phyloP scores from a whole-genome alignment of 78 protist genomes.

The Dictyostelium capitatum region DNA sequence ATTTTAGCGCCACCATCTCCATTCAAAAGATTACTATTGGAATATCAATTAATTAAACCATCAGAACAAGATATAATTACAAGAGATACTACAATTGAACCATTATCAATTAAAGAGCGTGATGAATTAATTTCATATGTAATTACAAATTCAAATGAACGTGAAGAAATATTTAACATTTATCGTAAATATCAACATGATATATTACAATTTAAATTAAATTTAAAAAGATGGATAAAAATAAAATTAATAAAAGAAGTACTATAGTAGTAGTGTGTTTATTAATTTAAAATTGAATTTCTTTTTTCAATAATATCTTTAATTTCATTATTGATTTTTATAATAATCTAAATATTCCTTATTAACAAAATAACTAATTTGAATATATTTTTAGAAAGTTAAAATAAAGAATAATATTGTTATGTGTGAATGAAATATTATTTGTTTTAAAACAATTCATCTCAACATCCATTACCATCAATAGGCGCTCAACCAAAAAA shows the following conservation, averaged over 20 bases:
- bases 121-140: constrained; percentile 21
- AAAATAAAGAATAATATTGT: no score
- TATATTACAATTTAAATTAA: constrained; percentile 7
- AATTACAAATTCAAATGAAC: not conserved
- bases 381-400: no score
- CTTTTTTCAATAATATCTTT: not conserved
- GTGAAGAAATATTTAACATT: constrained; percentile 31
- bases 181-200: constrained; percentile 30
- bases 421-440: no score
- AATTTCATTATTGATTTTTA: not conserved
- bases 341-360: no score
- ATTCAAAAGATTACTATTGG: not conserved
- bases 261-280: no score
- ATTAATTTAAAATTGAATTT: not conserved
- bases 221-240: constrained; percentile 6
- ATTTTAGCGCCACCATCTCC: not conserved
- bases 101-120: constrained; percentile 21
- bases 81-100: not conserved
- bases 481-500: no score
- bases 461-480: not conserved
- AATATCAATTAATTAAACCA: not conserved
- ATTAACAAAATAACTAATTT: no score
- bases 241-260: not conserved
- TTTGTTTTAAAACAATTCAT: no score
- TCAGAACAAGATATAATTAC: constrained; percentile 1